phyloP scores from a whole-genome alignment of 495 filamentous ascomycete genomes.

The Usnea hakonensis region DNA sequence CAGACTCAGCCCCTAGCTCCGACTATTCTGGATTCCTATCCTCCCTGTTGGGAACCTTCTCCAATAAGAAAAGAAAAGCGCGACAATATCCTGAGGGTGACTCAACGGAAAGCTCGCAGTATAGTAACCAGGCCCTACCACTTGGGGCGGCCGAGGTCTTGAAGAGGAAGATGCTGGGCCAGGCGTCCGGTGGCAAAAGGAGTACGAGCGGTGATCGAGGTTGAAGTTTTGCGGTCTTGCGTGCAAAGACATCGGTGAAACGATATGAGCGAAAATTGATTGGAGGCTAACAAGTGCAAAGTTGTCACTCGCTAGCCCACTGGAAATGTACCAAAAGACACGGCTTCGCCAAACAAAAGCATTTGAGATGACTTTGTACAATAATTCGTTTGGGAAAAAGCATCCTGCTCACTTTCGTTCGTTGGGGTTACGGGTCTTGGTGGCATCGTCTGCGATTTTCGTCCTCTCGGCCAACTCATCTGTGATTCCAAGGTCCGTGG shows the following conservation, averaged over 20 bases:
- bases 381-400: neutral
- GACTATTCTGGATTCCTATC: conserved; percentile 18
- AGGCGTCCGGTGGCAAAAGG: conserved; percentile 11
- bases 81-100: conserved; percentile 13
- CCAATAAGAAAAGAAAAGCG: conserved; percentile 6
- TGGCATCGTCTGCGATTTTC: neutral
- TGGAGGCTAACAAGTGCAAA: neutral
- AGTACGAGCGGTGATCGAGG: conserved; percentile 1
- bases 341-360: neutral
- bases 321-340: neutral
- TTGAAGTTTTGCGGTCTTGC: neutral
- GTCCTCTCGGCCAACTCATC: neutral
- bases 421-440: neutral
- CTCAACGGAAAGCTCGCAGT: conserved; percentile 10
- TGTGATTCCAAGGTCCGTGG: neutral
- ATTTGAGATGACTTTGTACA: neutral
- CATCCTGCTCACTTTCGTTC: neutral
- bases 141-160: conserved; percentile 24
- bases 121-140: conserved; percentile 14
- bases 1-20: conserved; percentile 5
- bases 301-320: neutral
- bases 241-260: neutral
- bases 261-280: neutral
- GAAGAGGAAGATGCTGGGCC: conserved; percentile 24
- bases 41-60: conserved; percentile 13